Percentiles rank a stretch among this genome's conserved stretches.
Evolutionary conservation across 148 eudicot genomes (phyloP).

Genomic region (Pouteria glomerata): DNA sequence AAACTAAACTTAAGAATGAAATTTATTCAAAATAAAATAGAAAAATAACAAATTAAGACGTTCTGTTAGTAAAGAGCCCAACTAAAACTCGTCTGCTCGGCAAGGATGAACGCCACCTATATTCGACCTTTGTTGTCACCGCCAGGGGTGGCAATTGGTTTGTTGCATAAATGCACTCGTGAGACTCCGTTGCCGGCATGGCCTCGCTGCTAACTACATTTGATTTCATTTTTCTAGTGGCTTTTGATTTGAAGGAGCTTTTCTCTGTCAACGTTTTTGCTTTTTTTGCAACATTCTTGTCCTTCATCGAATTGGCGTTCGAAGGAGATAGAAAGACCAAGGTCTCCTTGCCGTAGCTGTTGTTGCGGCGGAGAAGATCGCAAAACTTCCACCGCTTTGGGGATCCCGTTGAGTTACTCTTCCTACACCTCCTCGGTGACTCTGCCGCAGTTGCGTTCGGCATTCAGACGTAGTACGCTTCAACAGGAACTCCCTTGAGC

Average conservation of each 20-base stretch:
- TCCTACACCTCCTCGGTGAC: constrained; percentile 32
- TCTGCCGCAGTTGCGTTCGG: constrained; percentile 28
- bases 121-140: constrained; percentile 11
- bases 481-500: constrained; percentile 63
- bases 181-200: neutral
- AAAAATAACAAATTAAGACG: too few relatives aligned
- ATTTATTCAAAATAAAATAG: too few relatives aligned
- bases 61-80: constrained; percentile 49
- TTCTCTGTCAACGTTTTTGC: constrained; percentile 6
- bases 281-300: constrained; percentile 5
- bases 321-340: constrained; percentile 28
- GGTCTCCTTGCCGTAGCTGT: constrained; percentile 62
- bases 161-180: constrained; percentile 4
- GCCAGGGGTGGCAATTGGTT: neutral
- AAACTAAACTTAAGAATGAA: too few relatives aligned
- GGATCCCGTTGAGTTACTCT: constrained; percentile 57
- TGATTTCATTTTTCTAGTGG: neutral
- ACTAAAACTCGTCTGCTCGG: constrained; percentile 55
- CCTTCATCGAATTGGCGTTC: neutral
- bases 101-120: constrained; percentile 26
- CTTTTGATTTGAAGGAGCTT: neutral
- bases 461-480: constrained; percentile 71
- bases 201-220: constrained; percentile 1
- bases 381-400: constrained; percentile 71
- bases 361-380: constrained; percentile 54